phyloP scores from a whole-genome alignment of 139 green algal species.

The Pycnococcus provasolii region DNA sequence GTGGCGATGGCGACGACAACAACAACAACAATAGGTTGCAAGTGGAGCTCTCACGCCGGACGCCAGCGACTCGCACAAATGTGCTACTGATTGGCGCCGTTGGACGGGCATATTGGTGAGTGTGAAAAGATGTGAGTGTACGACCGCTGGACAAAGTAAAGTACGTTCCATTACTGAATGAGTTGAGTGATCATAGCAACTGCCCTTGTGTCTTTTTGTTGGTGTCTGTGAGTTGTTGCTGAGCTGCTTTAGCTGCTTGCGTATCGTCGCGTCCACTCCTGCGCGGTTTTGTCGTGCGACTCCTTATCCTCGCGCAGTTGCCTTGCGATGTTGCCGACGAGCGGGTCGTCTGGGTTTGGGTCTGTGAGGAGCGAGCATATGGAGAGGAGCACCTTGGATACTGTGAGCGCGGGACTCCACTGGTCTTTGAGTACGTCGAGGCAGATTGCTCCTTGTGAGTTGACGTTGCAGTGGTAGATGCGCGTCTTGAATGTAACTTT shows the following conservation, averaged over 20 bases:
- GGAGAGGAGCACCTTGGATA: slow-evolving; percentile 76
- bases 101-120: no score
- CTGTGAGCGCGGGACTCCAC: slow-evolving; percentile 79
- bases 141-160: no score
- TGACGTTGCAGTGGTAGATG: slow-evolving; percentile 95
- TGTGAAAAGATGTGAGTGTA: no score
- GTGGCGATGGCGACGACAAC: no score
- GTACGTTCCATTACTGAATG: no score
- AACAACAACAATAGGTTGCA: no score
- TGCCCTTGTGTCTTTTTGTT: no score
- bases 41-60: no score
- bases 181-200: no score
- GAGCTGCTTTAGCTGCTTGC: slow-evolving; percentile 21
- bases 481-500: slow-evolving; percentile 79
- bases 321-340: slow-evolving; percentile 81
- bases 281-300: slow-evolving; percentile 74
- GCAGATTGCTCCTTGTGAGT: slow-evolving; percentile 71
- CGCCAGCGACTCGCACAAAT: no score
- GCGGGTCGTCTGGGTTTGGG: slow-evolving; percentile 80
- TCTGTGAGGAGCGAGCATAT: slow-evolving; percentile 88
- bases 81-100: no score
- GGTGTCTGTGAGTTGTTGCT: no score
- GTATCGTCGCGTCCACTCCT: slow-evolving; percentile 79
- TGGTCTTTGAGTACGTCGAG: slow-evolving; percentile 85
- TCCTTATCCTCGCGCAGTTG: slow-evolving; percentile 65